Conservation (phyloP, 306 rosid genomes). For the Sindora glabra region DNA sequence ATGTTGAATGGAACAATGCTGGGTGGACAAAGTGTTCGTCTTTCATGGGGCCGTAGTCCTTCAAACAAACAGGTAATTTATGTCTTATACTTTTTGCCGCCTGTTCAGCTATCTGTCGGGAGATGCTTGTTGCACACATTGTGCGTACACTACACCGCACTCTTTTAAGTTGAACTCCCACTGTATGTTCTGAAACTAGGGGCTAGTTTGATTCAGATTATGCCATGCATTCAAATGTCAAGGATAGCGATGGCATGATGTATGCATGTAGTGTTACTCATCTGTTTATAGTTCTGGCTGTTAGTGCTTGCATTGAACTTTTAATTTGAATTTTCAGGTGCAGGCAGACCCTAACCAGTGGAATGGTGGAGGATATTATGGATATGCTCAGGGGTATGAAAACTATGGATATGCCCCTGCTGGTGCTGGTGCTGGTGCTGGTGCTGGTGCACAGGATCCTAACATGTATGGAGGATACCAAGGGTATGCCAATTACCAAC, state of each 20-base stretch:
- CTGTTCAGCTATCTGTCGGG: too few species aligned
- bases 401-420: slow-evolving; percentile 74
- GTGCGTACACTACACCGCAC: too few species aligned
- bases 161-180: too few species aligned
- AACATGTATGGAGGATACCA: slow-evolving; percentile 68
- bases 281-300: too few species aligned
- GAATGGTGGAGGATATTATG: slow-evolving; percentile 66
- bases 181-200: too few species aligned
- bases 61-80: slow-evolving; percentile 74
- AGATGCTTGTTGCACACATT: too few species aligned
- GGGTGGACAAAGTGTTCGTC: slow-evolving; percentile 88
- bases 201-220: too few species aligned
- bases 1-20: slow-evolving; percentile 51
- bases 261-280: too few species aligned
- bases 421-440: slow-evolving; percentile 8
- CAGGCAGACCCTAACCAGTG: slow-evolving; percentile 72
- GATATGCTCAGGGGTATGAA: slow-evolving; percentile 72
- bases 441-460: slow-evolving; percentile 68
- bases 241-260: too few species aligned
- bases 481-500: slow-evolving; percentile 72
- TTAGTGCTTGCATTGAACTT: too few species aligned
- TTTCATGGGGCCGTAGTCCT: slow-evolving; percentile 99
- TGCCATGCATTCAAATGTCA: too few species aligned
- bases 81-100: background rate
- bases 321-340: slow-evolving; percentile 26